These are phyloP conservation scores for Penicillium cosmopolitanum DNA, from an alignment of 495 filamentous ascomycete genomes.

Conservation along the genomic window DNA sequence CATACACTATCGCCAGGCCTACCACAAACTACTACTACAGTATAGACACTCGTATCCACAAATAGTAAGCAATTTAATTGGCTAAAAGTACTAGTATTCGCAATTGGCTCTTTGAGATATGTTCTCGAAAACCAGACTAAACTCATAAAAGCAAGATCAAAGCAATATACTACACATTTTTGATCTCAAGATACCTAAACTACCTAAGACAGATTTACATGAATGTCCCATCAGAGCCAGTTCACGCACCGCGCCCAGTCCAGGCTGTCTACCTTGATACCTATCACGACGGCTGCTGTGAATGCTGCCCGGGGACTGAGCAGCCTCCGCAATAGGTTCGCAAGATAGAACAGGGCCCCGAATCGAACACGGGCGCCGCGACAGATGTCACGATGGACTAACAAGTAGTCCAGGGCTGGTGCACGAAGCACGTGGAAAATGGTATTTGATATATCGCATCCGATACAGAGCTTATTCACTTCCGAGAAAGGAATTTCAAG, in stretches of 20 bases:
- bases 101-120: too few relatives aligned
- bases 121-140: too few relatives aligned
- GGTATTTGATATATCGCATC: conserved; percentile 57
- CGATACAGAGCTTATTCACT: conserved; percentile 62
- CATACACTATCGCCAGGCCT: too few relatives aligned
- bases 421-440: conserved; percentile 18
- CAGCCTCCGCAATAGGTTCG: conserved; percentile 17
- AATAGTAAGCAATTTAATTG: too few relatives aligned
- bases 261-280: conserved; percentile 15
- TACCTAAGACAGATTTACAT: not conserved
- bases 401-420: conserved; percentile 11
- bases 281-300: conserved; percentile 28
- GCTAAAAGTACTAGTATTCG: not conserved
- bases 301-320: conserved; percentile 28
- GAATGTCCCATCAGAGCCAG: conserved; percentile 31
- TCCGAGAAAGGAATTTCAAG: conserved; percentile 51
- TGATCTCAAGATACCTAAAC: not conserved
- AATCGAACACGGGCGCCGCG: conserved; percentile 17
- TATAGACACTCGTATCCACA: too few relatives aligned
- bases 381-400: conserved; percentile 12
- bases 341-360: conserved; percentile 15
- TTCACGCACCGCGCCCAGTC: conserved; percentile 17
- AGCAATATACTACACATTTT: too few relatives aligned
- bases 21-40: too few relatives aligned
- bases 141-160: too few relatives aligned